Conservation (phyloP, 257 asterid genomes). For the Anisodus acutangulus region DNA sequence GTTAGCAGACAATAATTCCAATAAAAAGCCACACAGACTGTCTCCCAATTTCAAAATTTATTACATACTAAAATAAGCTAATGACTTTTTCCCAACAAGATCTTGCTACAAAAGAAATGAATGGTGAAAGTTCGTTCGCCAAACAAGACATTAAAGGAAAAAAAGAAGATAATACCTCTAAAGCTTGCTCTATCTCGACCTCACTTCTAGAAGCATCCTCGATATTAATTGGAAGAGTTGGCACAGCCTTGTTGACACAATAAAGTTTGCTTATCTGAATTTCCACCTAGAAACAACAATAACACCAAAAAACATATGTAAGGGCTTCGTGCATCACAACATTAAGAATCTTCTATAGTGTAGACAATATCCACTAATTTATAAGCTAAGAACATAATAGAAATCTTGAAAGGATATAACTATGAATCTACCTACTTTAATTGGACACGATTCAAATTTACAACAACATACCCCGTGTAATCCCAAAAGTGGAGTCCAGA, state of each 20-base stretch:
- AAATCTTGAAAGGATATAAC: neutral
- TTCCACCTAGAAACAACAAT: constrained; percentile 57
- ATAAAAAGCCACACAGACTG: neutral
- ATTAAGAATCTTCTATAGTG: neutral
- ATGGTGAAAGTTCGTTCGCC: neutral
- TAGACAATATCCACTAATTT: neutral
- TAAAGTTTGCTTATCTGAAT: constrained; percentile 70
- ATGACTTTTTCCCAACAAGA: neutral
- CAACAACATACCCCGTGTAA: too few species aligned
- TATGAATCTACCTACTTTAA: neutral
- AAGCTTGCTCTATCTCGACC: constrained; percentile 62
- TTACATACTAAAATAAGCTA: neutral
- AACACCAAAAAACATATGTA: neutral
- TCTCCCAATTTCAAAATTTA: neutral
- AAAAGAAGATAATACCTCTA: constrained; percentile 48
- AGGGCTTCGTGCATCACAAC: neutral
- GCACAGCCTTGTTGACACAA: constrained; percentile 61
- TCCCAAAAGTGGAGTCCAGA: too few species aligned
- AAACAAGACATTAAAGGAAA: neutral
- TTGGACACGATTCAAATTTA: neutral
- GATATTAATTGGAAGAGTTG: constrained; percentile 61
- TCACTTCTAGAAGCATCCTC: constrained; percentile 89
- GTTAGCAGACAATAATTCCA: neutral
- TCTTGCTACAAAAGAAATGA: neutral
- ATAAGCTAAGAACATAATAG: neutral